Conservation (phyloP, 306 rosid species). For the Corylus americana region DNA sequence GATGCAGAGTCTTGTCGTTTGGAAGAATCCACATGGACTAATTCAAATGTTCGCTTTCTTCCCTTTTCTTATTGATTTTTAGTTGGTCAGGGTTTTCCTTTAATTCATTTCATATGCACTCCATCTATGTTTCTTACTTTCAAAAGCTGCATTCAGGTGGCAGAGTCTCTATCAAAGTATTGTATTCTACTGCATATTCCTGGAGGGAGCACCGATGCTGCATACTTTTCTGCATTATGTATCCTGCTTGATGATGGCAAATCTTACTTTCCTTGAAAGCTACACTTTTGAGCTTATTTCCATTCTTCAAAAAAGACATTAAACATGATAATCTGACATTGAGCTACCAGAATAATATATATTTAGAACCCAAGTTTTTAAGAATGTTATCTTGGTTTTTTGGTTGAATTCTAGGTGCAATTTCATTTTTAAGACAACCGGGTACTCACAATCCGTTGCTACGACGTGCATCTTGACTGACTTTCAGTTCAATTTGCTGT, state of each 20-base stretch:
- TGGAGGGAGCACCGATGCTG: conserved; percentile 48
- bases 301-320: not conserved
- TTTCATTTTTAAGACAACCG: not conserved
- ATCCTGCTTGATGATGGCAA: conserved; percentile 32
- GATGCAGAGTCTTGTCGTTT: conserved; percentile 46
- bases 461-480: not conserved
- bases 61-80: not conserved
- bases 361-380: not conserved
- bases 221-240: conserved; percentile 57
- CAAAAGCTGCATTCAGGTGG: conserved; percentile 39
- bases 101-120: not conserved
- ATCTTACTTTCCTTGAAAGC: not conserved
- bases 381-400: not conserved
- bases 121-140: not conserved
- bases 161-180: conserved; percentile 48
- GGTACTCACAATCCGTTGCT: not conserved
- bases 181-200: conserved; percentile 49
- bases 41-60: conserved; percentile 25
- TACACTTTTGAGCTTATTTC: not conserved
- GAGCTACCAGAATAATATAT: not conserved
- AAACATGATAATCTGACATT: not conserved
- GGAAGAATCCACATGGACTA: conserved; percentile 51
- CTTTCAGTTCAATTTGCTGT: not conserved
- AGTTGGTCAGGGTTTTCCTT: not conserved
- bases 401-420: not conserved